These are phyloP conservation scores for Gossypium longicalyx DNA, from an alignment of 345 rosid species.

Conservation along the genomic window DNA sequence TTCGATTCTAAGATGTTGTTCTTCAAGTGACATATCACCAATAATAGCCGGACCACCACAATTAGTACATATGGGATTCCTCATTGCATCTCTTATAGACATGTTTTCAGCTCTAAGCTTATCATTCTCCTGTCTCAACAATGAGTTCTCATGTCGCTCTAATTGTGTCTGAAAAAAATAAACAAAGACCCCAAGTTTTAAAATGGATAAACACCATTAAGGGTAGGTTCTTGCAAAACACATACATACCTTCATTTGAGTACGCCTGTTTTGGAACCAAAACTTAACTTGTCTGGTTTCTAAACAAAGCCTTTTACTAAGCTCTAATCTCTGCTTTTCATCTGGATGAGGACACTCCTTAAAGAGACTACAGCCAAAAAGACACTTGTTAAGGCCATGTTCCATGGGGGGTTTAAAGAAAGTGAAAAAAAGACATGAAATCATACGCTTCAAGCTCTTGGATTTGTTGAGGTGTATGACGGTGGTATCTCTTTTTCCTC, in stretches of 20 bases:
- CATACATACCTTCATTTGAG: constrained; percentile 78
- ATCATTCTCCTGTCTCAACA: constrained; percentile 83
- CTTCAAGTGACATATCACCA: constrained; percentile 79
- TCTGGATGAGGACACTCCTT: constrained; percentile 94
- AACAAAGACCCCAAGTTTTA: too few relatives aligned
- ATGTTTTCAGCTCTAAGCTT: constrained; percentile 83
- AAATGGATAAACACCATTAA: not conserved
- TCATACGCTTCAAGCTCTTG: constrained; percentile 93
- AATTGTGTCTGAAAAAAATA: constrained; percentile 56
- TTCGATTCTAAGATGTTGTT: constrained; percentile 82
- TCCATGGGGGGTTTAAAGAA: not conserved
- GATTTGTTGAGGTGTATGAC: constrained; percentile 99
- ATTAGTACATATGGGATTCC: constrained; percentile 79
- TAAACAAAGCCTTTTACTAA: constrained; percentile 64
- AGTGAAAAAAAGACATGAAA: constrained; percentile 7
- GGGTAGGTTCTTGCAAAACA: not conserved
- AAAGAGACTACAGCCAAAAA: constrained; percentile 35
- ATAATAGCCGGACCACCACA: constrained; percentile 87
- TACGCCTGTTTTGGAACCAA: constrained; percentile 94
- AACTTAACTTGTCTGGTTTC: constrained; percentile 89
- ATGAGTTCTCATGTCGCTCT: constrained; percentile 84
- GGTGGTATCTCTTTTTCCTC: constrained; percentile 88
- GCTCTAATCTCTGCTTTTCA: constrained; percentile 83
- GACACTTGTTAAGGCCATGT: not conserved
- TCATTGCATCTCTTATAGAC: constrained; percentile 85